A percentile compares a stretch with the other conserved stretches of the same genome.
Evolutionary conservation across 2,329 filamentous ascomycete species (phyloP).

Genomic region (Rhynchosporium agropyri): DNA sequence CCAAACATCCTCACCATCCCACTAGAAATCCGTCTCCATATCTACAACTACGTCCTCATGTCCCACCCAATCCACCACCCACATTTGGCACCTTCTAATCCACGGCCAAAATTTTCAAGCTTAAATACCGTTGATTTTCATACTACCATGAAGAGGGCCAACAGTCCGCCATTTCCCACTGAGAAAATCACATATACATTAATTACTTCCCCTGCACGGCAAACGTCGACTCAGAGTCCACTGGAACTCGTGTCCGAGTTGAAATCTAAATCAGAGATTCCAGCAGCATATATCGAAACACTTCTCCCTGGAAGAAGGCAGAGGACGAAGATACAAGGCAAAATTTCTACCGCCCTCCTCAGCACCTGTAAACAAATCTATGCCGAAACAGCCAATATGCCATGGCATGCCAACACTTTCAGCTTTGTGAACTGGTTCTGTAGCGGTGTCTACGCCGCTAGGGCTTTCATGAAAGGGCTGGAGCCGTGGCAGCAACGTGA

Average conservation of each 20-base stretch:
- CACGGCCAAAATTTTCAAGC: conserved; percentile 10
- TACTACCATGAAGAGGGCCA: conserved; percentile 9
- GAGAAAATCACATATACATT: background rate
- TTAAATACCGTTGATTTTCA: conserved; percentile 20
- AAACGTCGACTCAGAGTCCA: background rate
- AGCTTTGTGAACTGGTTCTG: conserved; percentile 52
- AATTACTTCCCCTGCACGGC: conserved; percentile 3
- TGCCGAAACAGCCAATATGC: conserved; percentile 46
- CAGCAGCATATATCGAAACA: background rate
- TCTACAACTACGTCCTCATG: conserved; percentile 49
- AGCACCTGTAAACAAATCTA: conserved; percentile 47
- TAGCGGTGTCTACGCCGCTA: conserved; percentile 49
- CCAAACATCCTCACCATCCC: conserved; percentile 45
- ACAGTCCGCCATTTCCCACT: background rate
- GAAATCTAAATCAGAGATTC: background rate
- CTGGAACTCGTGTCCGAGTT: background rate
- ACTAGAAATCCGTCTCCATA: conserved; percentile 50
- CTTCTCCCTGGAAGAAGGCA: background rate
- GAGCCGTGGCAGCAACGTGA: conserved; percentile 48
- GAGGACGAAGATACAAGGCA: conserved; percentile 43
- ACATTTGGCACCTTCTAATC: conserved; percentile 44
- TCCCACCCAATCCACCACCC: conserved; percentile 46
- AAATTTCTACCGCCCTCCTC: conserved; percentile 48
- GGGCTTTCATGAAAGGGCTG: conserved; percentile 43
- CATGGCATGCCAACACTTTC: conserved; percentile 51